These are phyloP conservation scores for Tuber microsphaerosporum DNA, from an alignment of 495 filamentous ascomycete genomes.

Conservation along the genomic window DNA sequence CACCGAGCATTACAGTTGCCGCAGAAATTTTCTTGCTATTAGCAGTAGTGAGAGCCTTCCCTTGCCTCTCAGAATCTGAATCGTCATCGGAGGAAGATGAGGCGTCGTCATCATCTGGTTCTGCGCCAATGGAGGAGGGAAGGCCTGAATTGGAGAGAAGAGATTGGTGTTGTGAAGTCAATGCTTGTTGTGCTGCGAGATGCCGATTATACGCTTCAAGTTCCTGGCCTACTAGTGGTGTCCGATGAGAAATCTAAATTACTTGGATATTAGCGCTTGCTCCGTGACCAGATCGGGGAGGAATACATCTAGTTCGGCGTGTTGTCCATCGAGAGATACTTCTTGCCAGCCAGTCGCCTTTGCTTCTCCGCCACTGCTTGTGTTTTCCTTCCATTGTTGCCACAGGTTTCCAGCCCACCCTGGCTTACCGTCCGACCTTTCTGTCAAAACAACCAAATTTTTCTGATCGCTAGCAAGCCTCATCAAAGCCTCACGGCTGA, in stretches of 20 bases:
- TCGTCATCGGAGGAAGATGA: constrained; percentile 76
- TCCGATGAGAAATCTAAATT: constrained; percentile 44
- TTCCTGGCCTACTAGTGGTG: constrained; percentile 64
- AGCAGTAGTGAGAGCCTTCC: constrained; percentile 59
- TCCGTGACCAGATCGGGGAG: background rate
- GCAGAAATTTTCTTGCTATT: constrained; percentile 62
- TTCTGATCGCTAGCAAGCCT: constrained; percentile 63
- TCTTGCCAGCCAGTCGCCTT: constrained; percentile 28
- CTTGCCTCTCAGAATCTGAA: constrained; percentile 83
- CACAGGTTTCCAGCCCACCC: constrained; percentile 35
- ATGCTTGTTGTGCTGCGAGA: constrained; percentile 59
- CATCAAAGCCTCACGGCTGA: constrained; percentile 77
- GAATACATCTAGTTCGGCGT: constrained; percentile 21
- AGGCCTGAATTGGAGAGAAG: constrained; percentile 32
- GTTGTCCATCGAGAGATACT: constrained; percentile 27
- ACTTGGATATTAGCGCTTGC: constrained; percentile 9
- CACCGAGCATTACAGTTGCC: constrained; percentile 59
- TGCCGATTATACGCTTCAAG: constrained; percentile 79
- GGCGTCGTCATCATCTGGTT: constrained; percentile 69
- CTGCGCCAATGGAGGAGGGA: constrained; percentile 42
- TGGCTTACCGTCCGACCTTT: constrained; percentile 44
- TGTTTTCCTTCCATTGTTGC: constrained; percentile 34
- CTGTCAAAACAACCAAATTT: constrained; percentile 80
- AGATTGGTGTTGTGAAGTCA: constrained; percentile 34
- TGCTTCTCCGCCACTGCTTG: constrained; percentile 16